phyloP scores from a whole-genome alignment of 176 grass and related monocot genomes.

The Bromus sterilis region DNA sequence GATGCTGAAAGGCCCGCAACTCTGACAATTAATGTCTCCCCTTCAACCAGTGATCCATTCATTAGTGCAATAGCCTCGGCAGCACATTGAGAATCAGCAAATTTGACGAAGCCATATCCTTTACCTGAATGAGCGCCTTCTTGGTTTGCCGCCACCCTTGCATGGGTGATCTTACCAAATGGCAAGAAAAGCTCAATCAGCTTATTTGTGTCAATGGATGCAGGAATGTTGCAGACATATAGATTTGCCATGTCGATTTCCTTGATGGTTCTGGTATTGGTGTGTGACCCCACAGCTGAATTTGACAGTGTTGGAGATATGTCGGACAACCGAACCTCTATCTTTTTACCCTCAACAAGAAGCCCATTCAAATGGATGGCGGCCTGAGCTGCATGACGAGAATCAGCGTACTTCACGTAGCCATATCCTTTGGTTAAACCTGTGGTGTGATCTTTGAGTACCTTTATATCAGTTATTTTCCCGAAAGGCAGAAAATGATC shows the following conservation, averaged over 20 bases:
- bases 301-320: not conserved
- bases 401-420: slow-evolving; percentile 38
- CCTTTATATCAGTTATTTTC: slow-evolving; percentile 33
- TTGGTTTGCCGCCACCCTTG: slow-evolving; percentile 34
- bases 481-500: slow-evolving; percentile 47
- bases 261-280: slow-evolving; percentile 10
- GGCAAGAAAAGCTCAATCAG: slow-evolving; percentile 57
- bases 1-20: slow-evolving; percentile 24
- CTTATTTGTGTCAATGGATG: slow-evolving; percentile 33
- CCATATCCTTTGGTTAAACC: slow-evolving; percentile 58
- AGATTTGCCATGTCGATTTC: slow-evolving; percentile 49
- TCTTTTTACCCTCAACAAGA: slow-evolving; percentile 32
- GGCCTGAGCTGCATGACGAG: slow-evolving; percentile 34
- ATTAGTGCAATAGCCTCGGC: slow-evolving; percentile 34
- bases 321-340: slow-evolving; percentile 23
- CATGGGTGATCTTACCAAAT: slow-evolving; percentile 58
- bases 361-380: slow-evolving; percentile 31
- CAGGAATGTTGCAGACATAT: slow-evolving; percentile 46
- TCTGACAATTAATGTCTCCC: slow-evolving; percentile 41
- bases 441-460: slow-evolving; percentile 33
- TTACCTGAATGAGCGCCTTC: slow-evolving; percentile 21
- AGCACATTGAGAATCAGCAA: slow-evolving; percentile 43
- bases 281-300: not conserved
- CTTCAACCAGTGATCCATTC: slow-evolving; percentile 61
- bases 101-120: slow-evolving; percentile 61